Percentiles rank a stretch among this genome's conserved stretches.
These are phyloP conservation scores for Platismatia glauca DNA, from an alignment of 495 filamentous ascomycete genomes.

Conservation along the genomic window DNA sequence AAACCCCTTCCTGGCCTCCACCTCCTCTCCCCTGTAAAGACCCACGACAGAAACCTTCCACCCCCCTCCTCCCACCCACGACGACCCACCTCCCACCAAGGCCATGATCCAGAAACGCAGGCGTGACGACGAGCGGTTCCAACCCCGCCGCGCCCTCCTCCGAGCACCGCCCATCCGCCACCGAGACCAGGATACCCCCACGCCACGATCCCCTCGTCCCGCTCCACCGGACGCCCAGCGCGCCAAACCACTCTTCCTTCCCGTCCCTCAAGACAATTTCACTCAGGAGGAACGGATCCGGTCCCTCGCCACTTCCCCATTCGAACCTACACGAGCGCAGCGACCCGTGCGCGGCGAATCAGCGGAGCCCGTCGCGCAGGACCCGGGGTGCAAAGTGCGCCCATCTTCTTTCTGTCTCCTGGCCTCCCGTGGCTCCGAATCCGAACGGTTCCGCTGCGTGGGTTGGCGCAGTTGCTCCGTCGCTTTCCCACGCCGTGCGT, in stretches of 20 bases:
- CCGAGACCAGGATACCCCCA: neutral
- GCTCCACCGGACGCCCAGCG: neutral
- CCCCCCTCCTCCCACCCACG: neutral
- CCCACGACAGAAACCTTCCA: no score
- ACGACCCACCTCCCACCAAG: neutral
- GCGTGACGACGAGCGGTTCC: neutral
- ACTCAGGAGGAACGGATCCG: neutral
- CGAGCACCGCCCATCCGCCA: neutral
- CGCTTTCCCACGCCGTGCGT: neutral
- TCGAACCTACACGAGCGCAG: conserved; percentile 10
- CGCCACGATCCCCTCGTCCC: neutral
- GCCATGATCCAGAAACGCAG: neutral
- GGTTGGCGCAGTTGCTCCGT: neutral
- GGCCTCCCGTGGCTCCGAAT: neutral
- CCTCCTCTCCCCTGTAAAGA: no score
- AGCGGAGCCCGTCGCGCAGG: conserved; percentile 17
- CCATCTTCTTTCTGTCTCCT: neutral
- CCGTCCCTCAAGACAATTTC: neutral
- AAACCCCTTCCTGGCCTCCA: no score
- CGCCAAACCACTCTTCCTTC: neutral
- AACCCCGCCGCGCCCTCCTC: neutral
- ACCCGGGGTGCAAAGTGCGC: conserved; percentile 12
- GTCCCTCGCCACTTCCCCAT: conserved; percentile 4
- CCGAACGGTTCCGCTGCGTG: neutral
- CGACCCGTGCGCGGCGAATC: conserved; percentile 1